phyloP scores from a whole-genome alignment of 768 basidiomycete genomes.

The Kwoniella botswanensis region DNA sequence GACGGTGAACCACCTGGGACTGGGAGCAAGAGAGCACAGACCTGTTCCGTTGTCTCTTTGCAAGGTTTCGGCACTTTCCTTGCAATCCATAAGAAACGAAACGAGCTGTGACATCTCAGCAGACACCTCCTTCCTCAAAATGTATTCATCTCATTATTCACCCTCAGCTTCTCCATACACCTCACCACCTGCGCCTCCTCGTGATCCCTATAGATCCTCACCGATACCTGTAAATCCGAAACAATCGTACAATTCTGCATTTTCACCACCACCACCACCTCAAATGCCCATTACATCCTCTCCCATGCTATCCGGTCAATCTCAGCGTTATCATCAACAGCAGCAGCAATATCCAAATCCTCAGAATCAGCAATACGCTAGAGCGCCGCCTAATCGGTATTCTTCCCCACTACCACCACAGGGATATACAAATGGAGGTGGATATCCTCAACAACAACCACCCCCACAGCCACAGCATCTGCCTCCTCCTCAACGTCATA shows the following conservation, averaged over 20 bases:
- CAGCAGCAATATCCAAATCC: constrained; percentile 21
- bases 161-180: constrained; percentile 20
- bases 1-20: too few relatives aligned
- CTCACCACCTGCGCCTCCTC: constrained; percentile 20
- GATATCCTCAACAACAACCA: constrained; percentile 15
- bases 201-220: constrained; percentile 26
- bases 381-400: constrained; percentile 12
- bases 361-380: constrained; percentile 16
- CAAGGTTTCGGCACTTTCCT: background rate
- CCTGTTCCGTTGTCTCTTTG: background rate
- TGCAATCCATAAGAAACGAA: background rate
- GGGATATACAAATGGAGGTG: background rate
- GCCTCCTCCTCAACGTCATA: constrained; percentile 41
- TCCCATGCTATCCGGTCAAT: constrained; percentile 21
- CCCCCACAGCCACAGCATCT: background rate
- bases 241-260: constrained; percentile 25
- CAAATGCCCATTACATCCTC: constrained; percentile 16
- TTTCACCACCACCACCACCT: constrained; percentile 29
- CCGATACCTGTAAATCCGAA: constrained; percentile 26
- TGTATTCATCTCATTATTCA: constrained; percentile 21
- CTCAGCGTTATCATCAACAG: constrained; percentile 26
- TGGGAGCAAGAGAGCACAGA: constrained; percentile 1
- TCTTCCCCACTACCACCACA: constrained; percentile 10
- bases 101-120: background rate
- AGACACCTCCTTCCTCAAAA: background rate